phyloP scores from a whole-genome alignment of 352 stramenopile genomes.

The Pythium apleroticum region DNA sequence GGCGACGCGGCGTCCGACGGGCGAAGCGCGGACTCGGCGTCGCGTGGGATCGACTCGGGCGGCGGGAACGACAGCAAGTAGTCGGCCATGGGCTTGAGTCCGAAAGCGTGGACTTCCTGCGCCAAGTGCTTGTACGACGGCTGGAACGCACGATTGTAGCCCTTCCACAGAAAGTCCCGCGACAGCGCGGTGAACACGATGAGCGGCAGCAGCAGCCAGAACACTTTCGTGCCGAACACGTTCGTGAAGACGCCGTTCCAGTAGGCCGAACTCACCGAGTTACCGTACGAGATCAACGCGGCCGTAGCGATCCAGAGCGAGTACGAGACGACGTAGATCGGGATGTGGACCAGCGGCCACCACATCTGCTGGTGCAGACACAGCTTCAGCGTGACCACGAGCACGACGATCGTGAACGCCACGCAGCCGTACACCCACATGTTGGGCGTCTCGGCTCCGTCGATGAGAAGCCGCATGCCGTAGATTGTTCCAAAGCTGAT shows the following conservation, averaged over 20 bases:
- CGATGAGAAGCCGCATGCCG: conserved; percentile 75
- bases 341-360: conserved; percentile 64
- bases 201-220: conserved; percentile 80
- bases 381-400: conserved; percentile 96
- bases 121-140: conserved; percentile 86
- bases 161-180: conserved; percentile 83
- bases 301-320: conserved; percentile 74
- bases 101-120: conserved; percentile 78
- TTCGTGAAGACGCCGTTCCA: conserved; percentile 84
- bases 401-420: conserved; percentile 93
- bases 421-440: conserved; percentile 94
- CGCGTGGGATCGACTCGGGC: conserved; percentile 60
- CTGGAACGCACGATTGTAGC: conserved; percentile 75
- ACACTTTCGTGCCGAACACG: conserved; percentile 61
- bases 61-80: conserved; percentile 79
- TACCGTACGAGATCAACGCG: conserved; percentile 67
- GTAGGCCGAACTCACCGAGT: conserved; percentile 74
- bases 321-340: conserved; percentile 67
- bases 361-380: conserved; percentile 86
- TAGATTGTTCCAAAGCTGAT: conserved; percentile 86
- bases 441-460: conserved; percentile 85
- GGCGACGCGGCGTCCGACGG: background rate
- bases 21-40: conserved; percentile 32
- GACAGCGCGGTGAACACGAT: conserved; percentile 68
- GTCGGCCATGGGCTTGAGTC: conserved; percentile 56